A percentile compares a stretch with the other conserved stretches of the same genome.
These are phyloP conservation scores for Leccinum aurantiacum DNA, from an alignment of 768 basidiomycete genomes.

Conservation along the genomic window DNA sequence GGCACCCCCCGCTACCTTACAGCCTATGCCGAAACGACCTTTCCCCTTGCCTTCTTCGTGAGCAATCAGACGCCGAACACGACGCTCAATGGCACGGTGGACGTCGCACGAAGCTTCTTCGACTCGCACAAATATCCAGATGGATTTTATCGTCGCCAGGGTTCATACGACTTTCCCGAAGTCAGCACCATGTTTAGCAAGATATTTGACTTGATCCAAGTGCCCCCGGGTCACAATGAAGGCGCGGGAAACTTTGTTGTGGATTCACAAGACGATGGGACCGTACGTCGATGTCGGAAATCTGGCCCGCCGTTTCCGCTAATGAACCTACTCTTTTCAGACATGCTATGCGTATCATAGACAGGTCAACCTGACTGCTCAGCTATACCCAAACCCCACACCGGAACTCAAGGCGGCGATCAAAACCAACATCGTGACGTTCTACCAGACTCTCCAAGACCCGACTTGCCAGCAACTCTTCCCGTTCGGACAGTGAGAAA, in stretches of 20 bases:
- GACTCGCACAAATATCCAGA: no score
- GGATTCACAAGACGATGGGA: neutral
- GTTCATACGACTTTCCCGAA: no score
- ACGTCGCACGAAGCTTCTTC: slow-evolving; percentile 13
- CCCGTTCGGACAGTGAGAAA: no score
- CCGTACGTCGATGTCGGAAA: slow-evolving; percentile 7
- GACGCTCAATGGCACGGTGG: slow-evolving; percentile 16
- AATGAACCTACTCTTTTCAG: slow-evolving; percentile 10
- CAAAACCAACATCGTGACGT: slow-evolving; percentile 20
- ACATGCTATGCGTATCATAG: slow-evolving; percentile 21
- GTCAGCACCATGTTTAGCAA: no score
- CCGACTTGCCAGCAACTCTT: no score
- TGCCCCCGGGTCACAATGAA: no score
- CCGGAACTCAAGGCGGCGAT: slow-evolving; percentile 21
- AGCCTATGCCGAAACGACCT: slow-evolving; percentile 22
- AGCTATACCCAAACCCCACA: slow-evolving; percentile 24
- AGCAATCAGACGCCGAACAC: slow-evolving; percentile 23
- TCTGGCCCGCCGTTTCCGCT: neutral
- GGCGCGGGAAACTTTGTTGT: no score
- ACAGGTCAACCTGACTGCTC: slow-evolving; percentile 21
- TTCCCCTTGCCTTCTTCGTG: slow-evolving; percentile 26
- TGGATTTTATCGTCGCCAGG: no score
- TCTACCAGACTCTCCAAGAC: slow-evolving; percentile 15
- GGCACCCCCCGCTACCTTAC: slow-evolving; percentile 21
- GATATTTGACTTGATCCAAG: no score